Conservation (phyloP, 768 basidiomycete genomes). For the Sarcomyxa edulis region DNA sequence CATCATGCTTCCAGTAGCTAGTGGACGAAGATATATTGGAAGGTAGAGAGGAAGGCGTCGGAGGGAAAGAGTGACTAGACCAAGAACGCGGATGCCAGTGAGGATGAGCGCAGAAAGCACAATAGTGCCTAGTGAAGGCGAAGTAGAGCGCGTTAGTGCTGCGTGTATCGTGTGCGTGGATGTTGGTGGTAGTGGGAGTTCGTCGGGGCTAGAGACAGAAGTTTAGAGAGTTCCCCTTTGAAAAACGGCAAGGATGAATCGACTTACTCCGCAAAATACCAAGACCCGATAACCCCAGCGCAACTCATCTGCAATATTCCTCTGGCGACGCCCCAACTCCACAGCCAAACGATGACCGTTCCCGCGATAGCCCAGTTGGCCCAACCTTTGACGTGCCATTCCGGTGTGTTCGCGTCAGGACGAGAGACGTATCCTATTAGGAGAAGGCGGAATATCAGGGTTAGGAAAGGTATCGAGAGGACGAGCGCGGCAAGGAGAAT, state of each 20-base stretch:
- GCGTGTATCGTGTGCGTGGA: slow-evolving; percentile 74
- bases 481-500: slow-evolving; percentile 66
- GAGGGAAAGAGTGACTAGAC: slow-evolving; percentile 43
- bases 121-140: slow-evolving; percentile 78
- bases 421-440: slow-evolving; percentile 51
- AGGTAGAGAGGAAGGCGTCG: slow-evolving; percentile 52
- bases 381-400: slow-evolving; percentile 36
- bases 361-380: slow-evolving; percentile 41
- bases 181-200: slow-evolving; percentile 39
- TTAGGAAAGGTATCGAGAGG: slow-evolving; percentile 73
- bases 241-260: slow-evolving; percentile 1
- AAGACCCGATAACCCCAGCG: slow-evolving; percentile 82
- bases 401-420: slow-evolving; percentile 21
- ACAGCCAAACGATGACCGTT: slow-evolving; percentile 58
- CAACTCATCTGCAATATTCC: slow-evolving; percentile 73
- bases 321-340: slow-evolving; percentile 78
- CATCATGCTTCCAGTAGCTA: slow-evolving; percentile 22
- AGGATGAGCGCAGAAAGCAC: slow-evolving; percentile 74
- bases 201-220: slow-evolving; percentile 19
- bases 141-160: slow-evolving; percentile 72
- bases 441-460: slow-evolving; percentile 72
- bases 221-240: background rate
- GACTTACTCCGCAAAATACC: slow-evolving; percentile 73
- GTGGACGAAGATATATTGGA: slow-evolving; percentile 37
- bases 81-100: slow-evolving; percentile 59